Conservation (phyloP, 208 protist species). For the Vickermania ingenoplastis region DNA sequence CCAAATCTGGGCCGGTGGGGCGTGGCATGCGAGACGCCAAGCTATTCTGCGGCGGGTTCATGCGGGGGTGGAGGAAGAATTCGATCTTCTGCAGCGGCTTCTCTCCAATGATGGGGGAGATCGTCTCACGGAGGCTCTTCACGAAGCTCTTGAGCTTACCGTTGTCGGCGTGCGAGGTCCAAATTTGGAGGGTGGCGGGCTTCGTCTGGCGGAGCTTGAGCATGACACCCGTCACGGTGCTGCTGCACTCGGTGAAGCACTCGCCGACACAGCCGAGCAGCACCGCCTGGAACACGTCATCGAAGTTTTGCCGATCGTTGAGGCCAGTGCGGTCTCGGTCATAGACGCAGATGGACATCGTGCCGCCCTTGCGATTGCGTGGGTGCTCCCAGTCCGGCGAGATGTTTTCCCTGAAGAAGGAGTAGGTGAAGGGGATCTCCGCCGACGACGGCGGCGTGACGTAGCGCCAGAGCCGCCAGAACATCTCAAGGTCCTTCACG, state of each 20-base stretch:
- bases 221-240: conserved; percentile 75
- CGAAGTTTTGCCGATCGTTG: conserved; percentile 63
- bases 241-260: conserved; percentile 55
- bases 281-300: conserved; percentile 78
- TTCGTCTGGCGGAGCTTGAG: conserved; percentile 76
- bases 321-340: conserved; percentile 69
- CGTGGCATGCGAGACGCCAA: conserved; percentile 53
- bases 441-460: conserved; percentile 50
- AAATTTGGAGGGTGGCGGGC: conserved; percentile 67
- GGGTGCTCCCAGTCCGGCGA: conserved; percentile 79
- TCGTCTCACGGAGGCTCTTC: conserved; percentile 43
- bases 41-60: conserved; percentile 26
- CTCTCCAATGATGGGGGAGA: conserved; percentile 56
- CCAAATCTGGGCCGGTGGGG: conserved; percentile 4
- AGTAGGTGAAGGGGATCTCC: conserved; percentile 65
- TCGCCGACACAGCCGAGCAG: conserved; percentile 59
- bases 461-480: conserved; percentile 80
- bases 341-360: conserved; percentile 68
- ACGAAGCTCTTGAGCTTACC: conserved; percentile 51
- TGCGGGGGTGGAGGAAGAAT: conserved; percentile 74
- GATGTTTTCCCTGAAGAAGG: conserved; percentile 78
- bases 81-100: conserved; percentile 77
- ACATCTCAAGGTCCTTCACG: conserved; percentile 60
- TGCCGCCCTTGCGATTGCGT: conserved; percentile 78
- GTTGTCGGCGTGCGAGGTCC: conserved; percentile 62